Conservation (phyloP, 257 asterid genomes). For the Mitragyna speciosa region DNA sequence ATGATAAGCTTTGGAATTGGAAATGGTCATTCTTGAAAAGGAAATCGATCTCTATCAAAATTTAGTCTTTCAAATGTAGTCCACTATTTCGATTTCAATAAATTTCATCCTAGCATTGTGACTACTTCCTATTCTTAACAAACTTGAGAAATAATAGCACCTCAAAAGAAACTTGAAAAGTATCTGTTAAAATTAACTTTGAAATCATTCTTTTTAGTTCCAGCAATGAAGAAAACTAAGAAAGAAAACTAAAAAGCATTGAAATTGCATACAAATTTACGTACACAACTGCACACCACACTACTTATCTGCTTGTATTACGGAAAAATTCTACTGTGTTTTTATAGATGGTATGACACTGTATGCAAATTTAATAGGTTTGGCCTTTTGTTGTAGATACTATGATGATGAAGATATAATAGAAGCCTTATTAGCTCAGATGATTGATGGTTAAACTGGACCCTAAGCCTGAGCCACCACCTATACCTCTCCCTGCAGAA, state of each 20-base stretch:
- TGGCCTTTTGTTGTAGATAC: too few relatives aligned
- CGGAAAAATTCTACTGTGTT: too few relatives aligned
- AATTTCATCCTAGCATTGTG: too few relatives aligned
- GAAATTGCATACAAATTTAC: background rate
- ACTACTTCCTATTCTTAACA: background rate
- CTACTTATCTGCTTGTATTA: too few relatives aligned
- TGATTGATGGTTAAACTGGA: slow-evolving; percentile 20
- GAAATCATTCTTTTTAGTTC: background rate
- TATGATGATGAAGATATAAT: slow-evolving; percentile 28
- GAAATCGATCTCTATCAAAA: background rate
- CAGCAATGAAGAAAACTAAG: too few relatives aligned
- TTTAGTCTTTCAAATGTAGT: background rate
- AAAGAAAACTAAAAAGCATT: too few relatives aligned
- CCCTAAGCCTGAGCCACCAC: slow-evolving; percentile 18
- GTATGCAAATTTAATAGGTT: too few relatives aligned
- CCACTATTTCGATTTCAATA: too few relatives aligned
- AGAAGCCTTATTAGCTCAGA: slow-evolving; percentile 30
- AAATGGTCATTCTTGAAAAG: too few relatives aligned
- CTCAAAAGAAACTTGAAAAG: background rate
- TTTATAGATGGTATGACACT: too few relatives aligned
- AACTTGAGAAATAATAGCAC: background rate
- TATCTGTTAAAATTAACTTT: background rate
- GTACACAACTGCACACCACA: too few relatives aligned
- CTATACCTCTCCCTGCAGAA: slow-evolving; percentile 26
- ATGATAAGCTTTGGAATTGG: background rate